Evolutionary conservation across 192 early-diverging fungal species (phyloP).

Genomic region (Umbelopsis ramanniana): DNA sequence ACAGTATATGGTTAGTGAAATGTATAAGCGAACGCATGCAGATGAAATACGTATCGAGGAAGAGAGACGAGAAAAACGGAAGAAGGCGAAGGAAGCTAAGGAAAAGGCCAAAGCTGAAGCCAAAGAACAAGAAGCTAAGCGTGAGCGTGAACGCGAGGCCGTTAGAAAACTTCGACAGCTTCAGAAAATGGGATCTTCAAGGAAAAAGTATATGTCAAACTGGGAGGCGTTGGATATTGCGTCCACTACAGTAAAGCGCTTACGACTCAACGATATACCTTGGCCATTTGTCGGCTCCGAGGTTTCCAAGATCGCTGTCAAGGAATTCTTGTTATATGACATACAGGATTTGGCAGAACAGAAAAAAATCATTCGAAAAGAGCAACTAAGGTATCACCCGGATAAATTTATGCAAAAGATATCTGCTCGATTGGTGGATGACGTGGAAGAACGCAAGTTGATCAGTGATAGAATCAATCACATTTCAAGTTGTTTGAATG

Average conservation of each 20-base stretch:
- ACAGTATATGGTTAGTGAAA: conserved; percentile 33
- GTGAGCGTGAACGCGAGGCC: conserved; percentile 8
- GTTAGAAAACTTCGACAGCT: conserved; percentile 11
- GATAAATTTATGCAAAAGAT: conserved; percentile 41
- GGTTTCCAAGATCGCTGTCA: conserved; percentile 21
- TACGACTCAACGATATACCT: conserved; percentile 26
- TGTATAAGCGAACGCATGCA: conserved; percentile 26
- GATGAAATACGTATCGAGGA: conserved; percentile 31
- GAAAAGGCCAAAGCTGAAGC: conserved; percentile 23
- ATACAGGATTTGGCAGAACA: conserved; percentile 8
- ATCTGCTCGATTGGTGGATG: conserved; percentile 12
- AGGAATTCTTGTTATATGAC: conserved; percentile 20
- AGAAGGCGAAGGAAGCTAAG: conserved; percentile 20
- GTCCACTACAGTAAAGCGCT: background rate
- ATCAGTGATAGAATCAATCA: conserved; percentile 33
- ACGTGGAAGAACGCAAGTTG: conserved; percentile 25
- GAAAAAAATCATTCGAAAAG: conserved; percentile 33
- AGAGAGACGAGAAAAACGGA: conserved; percentile 19
- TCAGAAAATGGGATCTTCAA: conserved; percentile 10
- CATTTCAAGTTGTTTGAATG: conserved; percentile 37
- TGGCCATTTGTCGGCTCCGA: conserved; percentile 28
- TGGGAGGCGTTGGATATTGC: conserved; percentile 21
- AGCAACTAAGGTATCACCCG: conserved; percentile 39
- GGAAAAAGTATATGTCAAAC: conserved; percentile 18
- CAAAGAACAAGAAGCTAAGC: background rate